Evolutionary conservation across 768 basidiomycete genomes (phyloP), one percentile per base, ranked within the genome.

Genomic region (Hygrophoropsis aurantiaca): DNA sequence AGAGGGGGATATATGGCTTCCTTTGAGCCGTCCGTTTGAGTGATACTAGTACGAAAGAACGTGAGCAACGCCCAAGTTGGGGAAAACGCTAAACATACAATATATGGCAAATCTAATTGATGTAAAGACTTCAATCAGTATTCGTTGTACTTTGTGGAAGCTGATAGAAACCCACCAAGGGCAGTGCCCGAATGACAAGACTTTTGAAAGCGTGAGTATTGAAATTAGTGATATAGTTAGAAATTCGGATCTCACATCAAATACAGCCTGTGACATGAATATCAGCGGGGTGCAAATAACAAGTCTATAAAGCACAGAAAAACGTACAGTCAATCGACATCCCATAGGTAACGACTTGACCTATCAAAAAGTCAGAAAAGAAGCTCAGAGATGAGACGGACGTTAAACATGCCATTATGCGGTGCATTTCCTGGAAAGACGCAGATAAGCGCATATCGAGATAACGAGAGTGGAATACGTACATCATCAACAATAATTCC

Each of bases 401-500:
- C n/a, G 26, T 41, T 15, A 30, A 15, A 39, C 56, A 26, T 37
- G 69, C 74, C 70, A 77, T 65, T n/a, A 76, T 60, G 10, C 64
- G 58, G 50, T 78, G 70, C 59, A 77, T 55, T 0, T 65, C 54
- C 75, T 77, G 47, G 32, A 5, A n/a, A 26, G 20, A 11, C 7
- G 37, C 37, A 6, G 42, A n/a, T 46, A 21, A 57, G 43, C 5
- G 9, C 19, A 36, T 6, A 15, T 23, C 18, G 30, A 30, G 10
- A 18, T 4, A n/a, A 19, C 20, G 38, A 32, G 40, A 21, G 34
- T 20, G n/a, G n/a, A 5, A 27, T 24, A 69, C 78, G 61, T 41
- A 83, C 82, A 53, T 87, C 85, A 52, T 88, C 95, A 15, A 92
- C 68, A 45, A 99, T 94, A 45, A 87, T 76, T 0, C 92, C 90